phyloP scores from a whole-genome alignment of 73 alveolate genomes.

The Effrenium voratum region DNA sequence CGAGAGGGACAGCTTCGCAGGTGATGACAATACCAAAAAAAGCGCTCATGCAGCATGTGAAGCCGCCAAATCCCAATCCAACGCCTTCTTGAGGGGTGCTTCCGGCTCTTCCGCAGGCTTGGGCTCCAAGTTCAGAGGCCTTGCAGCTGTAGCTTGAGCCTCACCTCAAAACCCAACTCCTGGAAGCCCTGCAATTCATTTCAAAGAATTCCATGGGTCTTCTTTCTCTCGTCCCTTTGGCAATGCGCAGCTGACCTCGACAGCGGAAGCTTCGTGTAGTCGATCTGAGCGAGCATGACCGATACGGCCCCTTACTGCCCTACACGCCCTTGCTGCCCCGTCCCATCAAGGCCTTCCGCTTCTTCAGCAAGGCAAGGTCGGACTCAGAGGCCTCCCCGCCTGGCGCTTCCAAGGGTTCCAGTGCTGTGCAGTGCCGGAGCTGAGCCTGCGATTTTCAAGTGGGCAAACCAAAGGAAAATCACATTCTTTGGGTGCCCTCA shows the following conservation, averaged over 20 bases:
- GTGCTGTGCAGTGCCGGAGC: no score
- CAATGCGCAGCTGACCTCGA: background rate
- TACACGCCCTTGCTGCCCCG: no score
- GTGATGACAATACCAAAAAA: background rate
- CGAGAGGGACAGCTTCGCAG: background rate
- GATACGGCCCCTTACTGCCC: no score
- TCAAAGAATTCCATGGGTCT: background rate
- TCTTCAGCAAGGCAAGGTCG: constrained; percentile 65
- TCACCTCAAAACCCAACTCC: background rate
- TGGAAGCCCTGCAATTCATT: no score
- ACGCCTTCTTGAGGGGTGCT: constrained; percentile 66
- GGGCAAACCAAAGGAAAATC: no score
- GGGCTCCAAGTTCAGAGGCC: constrained; percentile 69
- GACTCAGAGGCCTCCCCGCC: background rate
- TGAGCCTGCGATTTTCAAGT: no score
- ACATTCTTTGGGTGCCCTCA: no score
- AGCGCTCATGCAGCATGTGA: background rate
- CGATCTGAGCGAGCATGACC: background rate
- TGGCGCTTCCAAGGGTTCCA: no score
- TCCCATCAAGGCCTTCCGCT: constrained; percentile 33
- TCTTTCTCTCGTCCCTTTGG: background rate
- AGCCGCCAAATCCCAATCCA: background rate
- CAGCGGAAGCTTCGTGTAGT: constrained; percentile 62
- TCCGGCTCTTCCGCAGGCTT: constrained; percentile 25
- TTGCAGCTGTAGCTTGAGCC: background rate